These are phyloP conservation scores for Ilyonectria robusta DNA, from an alignment of 2,329 filamentous ascomycete species.

Conservation along the genomic window DNA sequence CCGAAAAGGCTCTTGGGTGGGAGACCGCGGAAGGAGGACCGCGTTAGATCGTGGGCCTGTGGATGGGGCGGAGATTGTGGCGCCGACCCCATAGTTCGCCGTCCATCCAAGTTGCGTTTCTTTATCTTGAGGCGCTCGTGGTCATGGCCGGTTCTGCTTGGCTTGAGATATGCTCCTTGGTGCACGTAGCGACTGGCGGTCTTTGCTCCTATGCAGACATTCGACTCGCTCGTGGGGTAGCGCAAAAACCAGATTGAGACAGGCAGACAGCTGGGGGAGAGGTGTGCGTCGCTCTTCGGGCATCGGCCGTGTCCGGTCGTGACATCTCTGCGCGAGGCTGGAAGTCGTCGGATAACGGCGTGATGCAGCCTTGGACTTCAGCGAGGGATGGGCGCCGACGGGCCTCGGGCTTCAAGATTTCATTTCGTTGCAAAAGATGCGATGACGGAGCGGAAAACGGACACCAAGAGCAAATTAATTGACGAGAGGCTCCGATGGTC, in stretches of 20 bases:
- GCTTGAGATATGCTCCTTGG: conserved; percentile 27
- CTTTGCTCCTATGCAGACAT: conserved; percentile 29
- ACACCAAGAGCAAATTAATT: background rate
- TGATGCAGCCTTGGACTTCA: conserved; percentile 15
- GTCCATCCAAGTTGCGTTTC: conserved; percentile 37
- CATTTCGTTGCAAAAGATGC: conserved; percentile 7
- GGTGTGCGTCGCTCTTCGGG: conserved; percentile 27
- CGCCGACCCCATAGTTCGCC: conserved; percentile 19
- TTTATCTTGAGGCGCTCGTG: conserved; percentile 37
- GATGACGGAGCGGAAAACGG: conserved; percentile 1
- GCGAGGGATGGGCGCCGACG: conserved; percentile 22
- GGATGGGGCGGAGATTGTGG: conserved; percentile 23
- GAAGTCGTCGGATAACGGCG: conserved; percentile 27
- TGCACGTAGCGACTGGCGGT: conserved; percentile 25
- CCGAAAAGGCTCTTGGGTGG: conserved; percentile 3
- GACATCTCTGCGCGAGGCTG: conserved; percentile 10
- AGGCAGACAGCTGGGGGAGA: conserved; percentile 24
- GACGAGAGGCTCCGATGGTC: conserved; percentile 9
- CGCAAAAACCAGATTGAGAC: conserved; percentile 18
- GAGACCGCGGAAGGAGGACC: background rate
- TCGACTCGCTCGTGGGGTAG: conserved; percentile 31
- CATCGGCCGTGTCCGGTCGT: conserved; percentile 40
- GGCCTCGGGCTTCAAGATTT: conserved; percentile 13
- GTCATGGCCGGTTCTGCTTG: conserved; percentile 20
- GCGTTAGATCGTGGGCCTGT: conserved; percentile 5